Conservation (phyloP, 2,329 filamentous ascomycete genomes). For the Biscogniauxia sp. region DNA sequence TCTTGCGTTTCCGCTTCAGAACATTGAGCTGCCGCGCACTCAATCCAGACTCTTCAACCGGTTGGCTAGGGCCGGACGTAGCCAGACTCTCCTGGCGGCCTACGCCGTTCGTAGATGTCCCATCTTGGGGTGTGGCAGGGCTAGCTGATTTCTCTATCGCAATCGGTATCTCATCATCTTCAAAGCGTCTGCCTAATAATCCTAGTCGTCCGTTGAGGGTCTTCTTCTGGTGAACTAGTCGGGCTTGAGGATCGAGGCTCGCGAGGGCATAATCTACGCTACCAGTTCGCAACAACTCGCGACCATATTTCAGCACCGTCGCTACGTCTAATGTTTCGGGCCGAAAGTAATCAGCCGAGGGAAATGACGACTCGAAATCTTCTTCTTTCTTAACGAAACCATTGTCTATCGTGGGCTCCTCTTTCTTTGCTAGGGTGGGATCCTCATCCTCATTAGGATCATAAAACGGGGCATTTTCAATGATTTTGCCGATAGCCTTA, state of each 20-base stretch:
- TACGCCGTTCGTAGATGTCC: conserved; percentile 30
- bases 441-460: conserved; percentile 81
- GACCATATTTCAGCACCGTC: conserved; percentile 78
- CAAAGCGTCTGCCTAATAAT: conserved; percentile 77
- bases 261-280: conserved; percentile 84
- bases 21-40: conserved; percentile 95
- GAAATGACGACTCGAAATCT: conserved; percentile 45
- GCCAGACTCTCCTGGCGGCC: conserved; percentile 37
- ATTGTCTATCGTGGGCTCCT: conserved; percentile 40
- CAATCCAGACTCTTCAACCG: conserved; percentile 65
- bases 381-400: conserved; percentile 61
- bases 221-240: conserved; percentile 86
- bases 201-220: conserved; percentile 79
- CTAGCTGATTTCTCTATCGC: conserved; percentile 56
- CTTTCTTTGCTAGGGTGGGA: conserved; percentile 41
- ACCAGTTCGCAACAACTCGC: conserved; percentile 79
- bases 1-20: conserved; percentile 89
- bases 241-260: conserved; percentile 74
- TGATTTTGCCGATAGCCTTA: conserved; percentile 91
- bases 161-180: conserved; percentile 74
- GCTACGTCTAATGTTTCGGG: conserved; percentile 75
- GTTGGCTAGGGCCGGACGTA: conserved; percentile 36
- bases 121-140: conserved; percentile 46
- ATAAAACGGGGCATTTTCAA: conserved; percentile 81
- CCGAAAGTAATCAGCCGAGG: conserved; percentile 62